Conservation (phyloP, 2,329 filamentous ascomycete species). For the Bertia moriformis region DNA sequence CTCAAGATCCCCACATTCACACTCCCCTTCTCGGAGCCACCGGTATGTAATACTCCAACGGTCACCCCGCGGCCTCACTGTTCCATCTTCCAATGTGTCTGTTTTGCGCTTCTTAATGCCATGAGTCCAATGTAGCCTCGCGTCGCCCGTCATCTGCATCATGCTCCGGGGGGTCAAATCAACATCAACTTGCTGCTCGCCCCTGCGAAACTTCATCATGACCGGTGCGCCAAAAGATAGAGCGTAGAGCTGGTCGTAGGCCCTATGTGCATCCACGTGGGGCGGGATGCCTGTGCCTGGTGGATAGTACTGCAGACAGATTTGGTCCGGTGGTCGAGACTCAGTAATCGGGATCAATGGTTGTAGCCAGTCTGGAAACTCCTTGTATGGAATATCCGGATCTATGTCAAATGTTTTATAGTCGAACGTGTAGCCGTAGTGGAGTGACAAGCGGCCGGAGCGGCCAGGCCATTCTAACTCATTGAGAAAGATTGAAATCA, state of each 20-base stretch:
- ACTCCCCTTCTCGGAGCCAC: slow-evolving; percentile 30
- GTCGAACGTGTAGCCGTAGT: slow-evolving; percentile 41
- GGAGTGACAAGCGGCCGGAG: slow-evolving; percentile 29
- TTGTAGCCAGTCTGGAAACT: slow-evolving; percentile 33
- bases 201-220: background rate
- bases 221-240: slow-evolving; percentile 4
- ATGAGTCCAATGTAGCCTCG: slow-evolving; percentile 38
- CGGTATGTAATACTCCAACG: slow-evolving; percentile 41
- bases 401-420: slow-evolving; percentile 43
- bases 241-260: slow-evolving; percentile 14
- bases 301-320: slow-evolving; percentile 45
- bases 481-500: slow-evolving; percentile 26
- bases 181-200: slow-evolving; percentile 20
- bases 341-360: slow-evolving; percentile 30
- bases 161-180: slow-evolving; percentile 32
- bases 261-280: slow-evolving; percentile 41
- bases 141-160: slow-evolving; percentile 32
- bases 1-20: slow-evolving; percentile 31
- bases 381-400: slow-evolving; percentile 27
- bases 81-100: slow-evolving; percentile 28
- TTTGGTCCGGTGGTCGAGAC: slow-evolving; percentile 32
- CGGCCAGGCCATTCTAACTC: slow-evolving; percentile 30
- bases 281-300: slow-evolving; percentile 45
- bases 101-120: slow-evolving; percentile 37
- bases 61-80: slow-evolving; percentile 22